phyloP scores from a whole-genome alignment of 2,329 filamentous ascomycete species.

The Furcasterigmium furcatum region DNA sequence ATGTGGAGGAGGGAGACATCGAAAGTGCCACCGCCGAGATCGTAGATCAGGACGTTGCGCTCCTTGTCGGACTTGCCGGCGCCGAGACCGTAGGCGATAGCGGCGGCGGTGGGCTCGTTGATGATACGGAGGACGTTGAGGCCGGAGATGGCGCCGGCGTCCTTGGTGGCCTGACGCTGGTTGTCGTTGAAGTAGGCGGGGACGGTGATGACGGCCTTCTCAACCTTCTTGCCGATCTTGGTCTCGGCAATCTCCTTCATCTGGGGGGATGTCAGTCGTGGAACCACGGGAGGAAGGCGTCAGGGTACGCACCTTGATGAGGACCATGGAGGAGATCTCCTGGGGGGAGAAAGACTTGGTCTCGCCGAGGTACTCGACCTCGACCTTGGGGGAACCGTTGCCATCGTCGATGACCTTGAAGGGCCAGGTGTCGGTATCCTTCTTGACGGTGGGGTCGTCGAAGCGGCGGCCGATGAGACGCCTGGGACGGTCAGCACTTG shows the following conservation, averaged over 20 bases:
- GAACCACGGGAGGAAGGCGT: slow-evolving; percentile 1
- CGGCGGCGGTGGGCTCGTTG: slow-evolving; percentile 98
- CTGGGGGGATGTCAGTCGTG: slow-evolving; percentile 39
- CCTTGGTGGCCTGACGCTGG: slow-evolving; percentile 99
- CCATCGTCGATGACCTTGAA: slow-evolving; percentile 92
- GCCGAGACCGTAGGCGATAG: slow-evolving; percentile 97
- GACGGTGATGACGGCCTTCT: slow-evolving; percentile 98
- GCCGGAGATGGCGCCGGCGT: slow-evolving; percentile 94
- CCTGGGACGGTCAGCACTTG: slow-evolving; percentile 47
- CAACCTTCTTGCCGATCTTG: slow-evolving; percentile 98
- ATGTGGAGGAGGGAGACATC: slow-evolving; percentile 99
- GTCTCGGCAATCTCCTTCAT: slow-evolving; percentile 99
- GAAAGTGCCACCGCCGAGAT: slow-evolving; percentile 99
- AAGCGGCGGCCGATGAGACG: slow-evolving; percentile 96
- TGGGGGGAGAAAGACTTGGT: slow-evolving; percentile 95
- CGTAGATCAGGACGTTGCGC: slow-evolving; percentile 99
- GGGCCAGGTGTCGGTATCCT: slow-evolving; percentile 97
- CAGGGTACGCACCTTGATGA: slow-evolving; percentile 73
- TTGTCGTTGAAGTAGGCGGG: slow-evolving; percentile 99
- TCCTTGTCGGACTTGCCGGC: slow-evolving; percentile 95
- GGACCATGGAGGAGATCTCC: slow-evolving; percentile 98
- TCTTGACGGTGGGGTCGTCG: slow-evolving; percentile 95
- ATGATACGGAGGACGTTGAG: slow-evolving; percentile 99
- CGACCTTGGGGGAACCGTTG: slow-evolving; percentile 81
- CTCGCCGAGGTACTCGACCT: slow-evolving; percentile 95